Evolutionary conservation across 2,329 filamentous ascomycete genomes (phyloP).

Genomic region (Ceratocystis ficicola): DNA sequence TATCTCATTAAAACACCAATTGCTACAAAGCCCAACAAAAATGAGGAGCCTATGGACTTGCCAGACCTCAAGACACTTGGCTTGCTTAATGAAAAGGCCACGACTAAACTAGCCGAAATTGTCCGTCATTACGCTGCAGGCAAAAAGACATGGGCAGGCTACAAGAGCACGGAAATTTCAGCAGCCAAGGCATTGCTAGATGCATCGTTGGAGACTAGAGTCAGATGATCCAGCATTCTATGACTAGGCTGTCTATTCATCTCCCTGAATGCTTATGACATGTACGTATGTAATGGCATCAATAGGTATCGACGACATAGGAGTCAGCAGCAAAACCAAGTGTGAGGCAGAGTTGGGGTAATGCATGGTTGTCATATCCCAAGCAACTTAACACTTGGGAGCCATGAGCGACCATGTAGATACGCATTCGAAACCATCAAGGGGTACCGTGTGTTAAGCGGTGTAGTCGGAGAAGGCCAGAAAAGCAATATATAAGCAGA

Average conservation of each 20-base stretch:
- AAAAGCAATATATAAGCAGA: no score
- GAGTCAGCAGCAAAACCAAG: background rate
- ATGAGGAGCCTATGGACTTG: conserved; percentile 39
- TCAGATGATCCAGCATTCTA: conserved; percentile 30
- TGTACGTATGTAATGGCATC: background rate
- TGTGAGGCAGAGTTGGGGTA: background rate
- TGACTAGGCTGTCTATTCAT: background rate
- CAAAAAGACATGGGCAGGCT: conserved; percentile 60
- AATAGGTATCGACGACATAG: background rate
- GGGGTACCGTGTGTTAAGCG: no score
- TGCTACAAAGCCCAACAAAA: conserved; percentile 37
- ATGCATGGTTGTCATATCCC: background rate
- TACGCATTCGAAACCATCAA: no score
- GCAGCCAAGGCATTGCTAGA: conserved; percentile 58
- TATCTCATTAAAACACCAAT: conserved; percentile 35
- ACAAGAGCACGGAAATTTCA: conserved; percentile 56
- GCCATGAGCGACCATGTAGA: no score
- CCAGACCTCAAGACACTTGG: conserved; percentile 49
- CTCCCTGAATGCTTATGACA: background rate
- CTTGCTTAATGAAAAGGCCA: conserved; percentile 59
- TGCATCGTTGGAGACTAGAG: conserved; percentile 35
- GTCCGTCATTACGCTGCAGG: conserved; percentile 49
- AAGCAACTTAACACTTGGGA: background rate
- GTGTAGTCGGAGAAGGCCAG: no score
- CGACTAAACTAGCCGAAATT: conserved; percentile 63